Percentiles rank a stretch among this genome's conserved stretches.
Conservation (phyloP, 305 asterid species). For the Petunia hybrid region DNA sequence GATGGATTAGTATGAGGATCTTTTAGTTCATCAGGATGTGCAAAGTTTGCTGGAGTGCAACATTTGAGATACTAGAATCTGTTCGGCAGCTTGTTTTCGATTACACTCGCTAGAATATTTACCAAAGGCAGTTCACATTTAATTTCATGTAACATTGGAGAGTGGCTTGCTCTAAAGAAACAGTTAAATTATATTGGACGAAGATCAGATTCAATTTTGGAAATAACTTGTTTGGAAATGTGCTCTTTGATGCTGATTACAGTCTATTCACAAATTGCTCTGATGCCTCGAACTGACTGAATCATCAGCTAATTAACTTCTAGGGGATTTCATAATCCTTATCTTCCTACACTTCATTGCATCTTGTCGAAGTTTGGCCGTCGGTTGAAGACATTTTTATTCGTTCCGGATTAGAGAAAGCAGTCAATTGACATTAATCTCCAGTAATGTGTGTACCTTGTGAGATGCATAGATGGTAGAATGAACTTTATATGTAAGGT, state of each 20-base stretch:
- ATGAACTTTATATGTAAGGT: slow-evolving; percentile 13
- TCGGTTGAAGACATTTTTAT: slow-evolving; percentile 1
- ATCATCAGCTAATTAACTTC: neutral
- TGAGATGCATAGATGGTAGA: slow-evolving; percentile 17
- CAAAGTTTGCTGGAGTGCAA: slow-evolving; percentile 26
- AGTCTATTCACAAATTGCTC: slow-evolving; percentile 23
- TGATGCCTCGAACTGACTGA: neutral
- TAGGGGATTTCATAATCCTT: neutral
- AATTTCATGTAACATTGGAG: slow-evolving; percentile 19
- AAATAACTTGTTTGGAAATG: slow-evolving; percentile 8
- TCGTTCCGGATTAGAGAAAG: slow-evolving; percentile 17
- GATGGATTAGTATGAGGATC: slow-evolving; percentile 32
- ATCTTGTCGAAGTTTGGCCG: slow-evolving; percentile 5
- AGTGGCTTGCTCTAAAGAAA: slow-evolving; percentile 16
- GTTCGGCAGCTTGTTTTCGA: slow-evolving; percentile 35
- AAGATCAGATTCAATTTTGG: slow-evolving; percentile 14
- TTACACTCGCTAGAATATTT: slow-evolving; percentile 33
- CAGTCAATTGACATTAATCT: slow-evolving; percentile 9
- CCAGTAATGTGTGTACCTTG: neutral
- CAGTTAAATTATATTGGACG: slow-evolving; percentile 7
- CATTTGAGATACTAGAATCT: slow-evolving; percentile 29
- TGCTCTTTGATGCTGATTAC: slow-evolving; percentile 11
- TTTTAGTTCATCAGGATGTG: slow-evolving; percentile 29
- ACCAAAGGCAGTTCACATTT: slow-evolving; percentile 1
- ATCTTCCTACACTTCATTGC: neutral